Base-by-base conservation (phyloP, 202 grass and related monocot genomes). In the Setaria italica region DNA sequence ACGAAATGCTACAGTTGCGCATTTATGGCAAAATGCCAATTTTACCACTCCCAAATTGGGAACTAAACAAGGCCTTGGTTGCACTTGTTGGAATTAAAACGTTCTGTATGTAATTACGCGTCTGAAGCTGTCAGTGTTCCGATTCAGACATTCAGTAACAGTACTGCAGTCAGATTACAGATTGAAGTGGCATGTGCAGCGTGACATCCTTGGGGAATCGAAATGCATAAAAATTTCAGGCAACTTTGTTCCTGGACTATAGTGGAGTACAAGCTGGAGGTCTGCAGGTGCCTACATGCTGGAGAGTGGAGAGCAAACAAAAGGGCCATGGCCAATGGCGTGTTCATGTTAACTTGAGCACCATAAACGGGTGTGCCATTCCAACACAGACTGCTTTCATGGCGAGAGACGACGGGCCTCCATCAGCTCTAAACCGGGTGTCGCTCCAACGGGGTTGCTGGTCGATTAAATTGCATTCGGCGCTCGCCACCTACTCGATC, bases 401-500 rank as follows among this genome's bases (percentile, higher is more conserved):
- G n/a, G 64, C 47, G 57, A 67, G 11, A 54, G 73, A 58, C 11
- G 73, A 49, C 15, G 43, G 70, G 84, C 59, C 62, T 3, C 80
- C 67, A 87, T 87, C 75, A 70, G 25, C 80, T 69, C 88, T 87
- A 84, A 87, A 84, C 34, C 15, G 33, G 60, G 60, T 87, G 84
- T 69, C 60, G 43, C 80, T 67, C 68, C 43, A 37, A 11, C 14
- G 33, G 64, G 53, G 45, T 63, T 9, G 15, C 19, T 41, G 43
- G 9, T 9, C 19, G 64, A 83, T 78, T 87, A 63, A 90, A 87
- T 87, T 84, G 80, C 10, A 80, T 87, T 87, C 89, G 85, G 89
- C 19, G 85, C 89, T 84, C 54, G 89, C 85, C 89, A 90, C 85
- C 85, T 80, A 90, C 89, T 87, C 59, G 17, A 54, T 6, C 48